Base-by-base conservation (phyloP, 2,329 filamentous ascomycete genomes). In the Colletotrichum gigasporum region DNA sequence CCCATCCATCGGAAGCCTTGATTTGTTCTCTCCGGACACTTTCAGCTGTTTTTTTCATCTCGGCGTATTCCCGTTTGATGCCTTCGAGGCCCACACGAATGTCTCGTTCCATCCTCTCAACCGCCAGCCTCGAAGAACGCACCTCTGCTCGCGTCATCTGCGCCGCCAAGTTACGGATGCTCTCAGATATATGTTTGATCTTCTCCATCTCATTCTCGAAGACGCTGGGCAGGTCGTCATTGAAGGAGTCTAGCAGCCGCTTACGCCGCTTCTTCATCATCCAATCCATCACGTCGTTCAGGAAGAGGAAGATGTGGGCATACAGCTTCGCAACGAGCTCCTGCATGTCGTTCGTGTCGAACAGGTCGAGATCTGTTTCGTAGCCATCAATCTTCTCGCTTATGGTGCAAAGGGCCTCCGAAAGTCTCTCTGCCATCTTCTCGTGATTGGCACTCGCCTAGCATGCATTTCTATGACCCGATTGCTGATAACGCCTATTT, bases 401-500 rank as follows among this genome's bases (percentile, higher is more conserved):
- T 11, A 73, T 70, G 1, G 50, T 34, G 9, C 56, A 65, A 0
- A 73, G 47, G 1, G 67, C 52, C 5, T 71, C 56, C 1, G 69
- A 58, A 0, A 73, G 55, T 0, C 60, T 63, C 26, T 71, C 68
- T 0, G 68, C 69, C 1, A 70, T 45, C 3, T 59, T 65, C 8
- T 69, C 65, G 10, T 73, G 71, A 11, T 73, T 73, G 2, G 65
- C 69, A 11, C 70, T 72, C 2, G 70, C 71, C 69, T 73, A 6
- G 5, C 4, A 9, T 28, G 24, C 37, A 20, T 2, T 61, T 61
- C 30, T 22, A 35, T 5, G 44, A 60, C 12, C 28, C 44, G 1
- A 37, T 14, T 10, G 10, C 26, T 6, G 34, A 42, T 5, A 18
- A 28, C 1, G 12, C 3, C 2, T 45, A 18, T 4, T 28, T 44